Evolutionary conservation across 1,284 basidiomycete genomes (phyloP), one percentile per base, ranked within the genome.

Genomic region (Cutaneotrichosporon arboriforme): DNA sequence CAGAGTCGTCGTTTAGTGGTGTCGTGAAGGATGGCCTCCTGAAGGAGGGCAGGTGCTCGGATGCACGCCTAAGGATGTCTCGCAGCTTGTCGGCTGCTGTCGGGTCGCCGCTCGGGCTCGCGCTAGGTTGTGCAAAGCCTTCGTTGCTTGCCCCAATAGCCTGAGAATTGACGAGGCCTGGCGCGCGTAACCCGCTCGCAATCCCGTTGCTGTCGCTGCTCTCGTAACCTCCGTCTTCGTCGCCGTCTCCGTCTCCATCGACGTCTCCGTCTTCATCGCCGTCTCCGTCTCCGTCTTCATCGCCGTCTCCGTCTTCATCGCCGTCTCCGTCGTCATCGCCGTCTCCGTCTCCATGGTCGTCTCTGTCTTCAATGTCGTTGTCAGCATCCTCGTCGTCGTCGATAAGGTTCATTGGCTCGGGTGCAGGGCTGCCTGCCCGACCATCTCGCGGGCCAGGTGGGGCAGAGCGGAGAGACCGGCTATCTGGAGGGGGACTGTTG

Each of bases 321-420:
- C n/a, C n/a, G n/a, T 37, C 5, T 31, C 12, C 12, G 12, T 53
- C 44, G 15, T n/a, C 38, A 1, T 56, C 48, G n/a, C n/a, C n/a
- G 31, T 36, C 44, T 20, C 37, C 35, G 0, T 67, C 59, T 4
- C 75, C 75, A 17, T 76, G 75, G n/a, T 84, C 83, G 8, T 85
- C 83, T 41, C 85, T 82, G 1, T 83, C 49, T 12, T 64, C 56
- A n/a, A 64, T 58, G 18, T 59, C 55, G 2, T 53, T 60, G 2
- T 61, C 61, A 22, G 66, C 63, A 20, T 74, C 76, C 3, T 77
- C 76, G 20, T 77, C 76, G 21, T 85, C 83, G 10, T 84, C 81
- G 48, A 85, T 83, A 18, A 45, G 13, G 18, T 41, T 31, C 18
- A 49, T 41, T 8, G 76, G 40, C 12, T 43, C 37, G 1, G 70